Evolutionary conservation across 2,329 filamentous ascomycete genomes (phyloP), one percentile per base, ranked within the genome.

Genomic region (Colletotrichum liriopes): DNA sequence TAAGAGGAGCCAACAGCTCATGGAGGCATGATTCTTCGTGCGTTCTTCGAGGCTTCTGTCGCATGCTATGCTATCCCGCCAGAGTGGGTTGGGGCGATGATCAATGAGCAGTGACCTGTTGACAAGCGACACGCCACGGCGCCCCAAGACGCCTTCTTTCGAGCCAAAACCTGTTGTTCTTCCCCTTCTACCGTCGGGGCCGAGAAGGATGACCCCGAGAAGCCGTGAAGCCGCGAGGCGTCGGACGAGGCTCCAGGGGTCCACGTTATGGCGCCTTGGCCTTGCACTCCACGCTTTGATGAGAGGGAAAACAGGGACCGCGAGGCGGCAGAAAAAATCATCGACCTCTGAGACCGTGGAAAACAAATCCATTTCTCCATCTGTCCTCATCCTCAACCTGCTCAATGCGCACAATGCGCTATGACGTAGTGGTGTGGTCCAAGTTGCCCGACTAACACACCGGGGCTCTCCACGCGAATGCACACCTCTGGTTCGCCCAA

Each of bases 371-470:
- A 54, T 56, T 54, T 65, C 54, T 72, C 65, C 69, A 72, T 69
- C 59, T 59, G 66, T 60, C 65, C 69, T 72, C 58, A 69, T 49
- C 58, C 69, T 60, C 59, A 59, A 72, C 59, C 49, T 20, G 49
- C 59, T 70, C 54, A 65, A 71, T 63, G 64, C 62, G 51, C 68
- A 61, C 65, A 49, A 60, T 72, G 60, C 65, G 54, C 60, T 55
- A 72, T 72, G 70, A 72, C 70, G 70, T 72, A 64, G 70, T 32
- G 37, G 23, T 41, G 70, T 70, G 70, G 59, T 55, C 47, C 65
- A 51, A 41, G 32, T 64, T 51, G 66, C 70, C 65, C 59, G 59
- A 70, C 70, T 72, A 70, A 64, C 45, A 60, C 65, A 47, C 45
- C 54, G 32, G 6, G 32, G 59, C 59, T 59, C 70, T 65, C 65